Base-by-base conservation (phyloP, 371 early-diverging fungal genomes). In the Rhizomucor miehei region DNA sequence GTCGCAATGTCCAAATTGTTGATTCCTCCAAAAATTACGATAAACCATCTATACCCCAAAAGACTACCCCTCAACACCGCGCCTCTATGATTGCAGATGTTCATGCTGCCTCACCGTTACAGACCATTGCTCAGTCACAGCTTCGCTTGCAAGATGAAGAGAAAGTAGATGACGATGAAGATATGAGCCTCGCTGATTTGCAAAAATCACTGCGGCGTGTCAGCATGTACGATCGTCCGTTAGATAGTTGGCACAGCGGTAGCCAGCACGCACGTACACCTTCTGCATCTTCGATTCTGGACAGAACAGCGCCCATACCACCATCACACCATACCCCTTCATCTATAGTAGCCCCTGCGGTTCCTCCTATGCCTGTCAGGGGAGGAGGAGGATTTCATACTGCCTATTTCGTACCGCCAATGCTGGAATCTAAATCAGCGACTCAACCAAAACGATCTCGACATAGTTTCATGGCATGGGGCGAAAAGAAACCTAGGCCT, bases 131-230 rank as follows among this genome's bases (percentile, higher is more conserved):
- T 8, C 29, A 29, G 8, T 29, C 29, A 29, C 29, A 29, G 8
- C 29, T 29, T 8, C 29, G 29, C 8, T 29, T 29, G 8, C 29
- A 8, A 29, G 29, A 29, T 29, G 29, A 29, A 29, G 29, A 29
- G 29, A 29, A 29, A 29, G 57, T 57, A 4, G 60, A 65, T 19
- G 69, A 66, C 37, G 67, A 69, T 35, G 63, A 65, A 59, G 63
- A 69, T 1, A 65, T 65, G 62, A 69, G 67, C 41, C 44, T 73
- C 4, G 70, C 70, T 13, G 73, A 73, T 48, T 36, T 73, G 11
- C 65, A 65, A 21, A 63, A 59, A 17, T 65, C 64, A 20, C 37
- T 73, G 10, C 44, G 54, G 19, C 60, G 60, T 10, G 43, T 48
- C 12, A 61, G 56, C 38, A 56, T 57, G n/a, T 41, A 51, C 53